phyloP scores from a whole-genome alignment of 2,329 filamentous ascomycete genomes.

The Pseudovirgaria hyperparasitica region DNA sequence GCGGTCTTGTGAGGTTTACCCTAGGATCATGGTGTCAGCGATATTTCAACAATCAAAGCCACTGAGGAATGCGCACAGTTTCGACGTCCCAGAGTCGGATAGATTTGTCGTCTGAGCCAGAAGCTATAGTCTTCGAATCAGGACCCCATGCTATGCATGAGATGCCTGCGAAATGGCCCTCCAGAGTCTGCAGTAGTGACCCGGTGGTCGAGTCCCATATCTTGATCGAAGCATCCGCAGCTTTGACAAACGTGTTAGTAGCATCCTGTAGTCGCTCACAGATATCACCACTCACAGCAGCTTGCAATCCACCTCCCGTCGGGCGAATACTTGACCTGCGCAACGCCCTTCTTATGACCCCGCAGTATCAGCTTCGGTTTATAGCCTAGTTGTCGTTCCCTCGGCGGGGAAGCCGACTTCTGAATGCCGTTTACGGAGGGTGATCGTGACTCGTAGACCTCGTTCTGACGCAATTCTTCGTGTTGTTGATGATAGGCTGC shows the following conservation, averaged over 20 bases:
- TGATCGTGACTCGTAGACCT: constrained; percentile 7
- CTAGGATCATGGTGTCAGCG: too few species aligned
- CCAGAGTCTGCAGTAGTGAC: constrained; percentile 71
- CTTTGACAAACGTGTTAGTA: background rate
- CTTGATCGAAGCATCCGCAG: constrained; percentile 76
- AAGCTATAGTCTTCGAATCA: constrained; percentile 75
- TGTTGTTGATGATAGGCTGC: too few species aligned
- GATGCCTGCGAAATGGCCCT: constrained; percentile 86
- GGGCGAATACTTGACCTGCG: constrained; percentile 81
- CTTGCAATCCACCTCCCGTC: constrained; percentile 84
- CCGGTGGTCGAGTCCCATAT: constrained; percentile 78
- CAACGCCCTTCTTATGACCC: constrained; percentile 68
- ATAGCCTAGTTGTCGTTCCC: constrained; percentile 53
- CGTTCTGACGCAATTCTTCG: background rate
- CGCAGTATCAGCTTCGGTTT: constrained; percentile 55
- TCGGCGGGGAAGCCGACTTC: constrained; percentile 30
- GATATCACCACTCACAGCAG: constrained; percentile 41
- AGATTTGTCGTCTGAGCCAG: constrained; percentile 89
- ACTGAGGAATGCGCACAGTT: constrained; percentile 28
- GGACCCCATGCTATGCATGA: constrained; percentile 92
- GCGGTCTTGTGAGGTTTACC: constrained; percentile 46
- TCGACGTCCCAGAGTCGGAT: constrained; percentile 79
- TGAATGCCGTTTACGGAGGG: too few species aligned
- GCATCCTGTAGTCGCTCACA: background rate
- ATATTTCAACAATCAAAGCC: constrained; percentile 1